Evolutionary conservation across 2,329 filamentous ascomycete genomes (phyloP).

Genomic region (Exserohilum turcica): DNA sequence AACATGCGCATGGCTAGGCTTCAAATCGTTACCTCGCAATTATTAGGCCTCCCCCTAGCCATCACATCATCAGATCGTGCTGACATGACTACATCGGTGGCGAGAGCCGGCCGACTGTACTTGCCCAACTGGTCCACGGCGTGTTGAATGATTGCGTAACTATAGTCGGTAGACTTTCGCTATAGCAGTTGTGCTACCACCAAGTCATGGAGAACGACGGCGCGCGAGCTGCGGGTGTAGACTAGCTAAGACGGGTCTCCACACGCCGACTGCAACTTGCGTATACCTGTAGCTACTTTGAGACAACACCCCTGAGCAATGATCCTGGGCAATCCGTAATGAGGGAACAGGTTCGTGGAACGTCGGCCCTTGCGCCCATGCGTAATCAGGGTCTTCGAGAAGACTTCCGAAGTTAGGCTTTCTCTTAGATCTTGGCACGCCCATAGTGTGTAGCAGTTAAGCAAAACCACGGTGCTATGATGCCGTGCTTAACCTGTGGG

Average conservation of each 20-base stretch:
- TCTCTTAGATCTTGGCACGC: conserved; percentile 16
- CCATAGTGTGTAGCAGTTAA: conserved; percentile 21
- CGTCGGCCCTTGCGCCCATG: conserved; percentile 32
- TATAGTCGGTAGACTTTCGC: conserved; percentile 18
- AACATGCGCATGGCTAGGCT: background rate
- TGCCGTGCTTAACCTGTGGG: conserved; percentile 24
- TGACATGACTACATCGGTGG: conserved; percentile 4
- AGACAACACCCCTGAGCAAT: background rate
- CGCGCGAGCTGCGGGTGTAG: conserved; percentile 19
- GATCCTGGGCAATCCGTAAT: conserved; percentile 24
- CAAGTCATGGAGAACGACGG: conserved; percentile 19
- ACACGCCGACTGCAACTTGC: conserved; percentile 8
- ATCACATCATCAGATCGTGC: conserved; percentile 1
- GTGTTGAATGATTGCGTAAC: conserved; percentile 4
- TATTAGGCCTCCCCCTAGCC: background rate
- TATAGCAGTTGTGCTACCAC: conserved; percentile 17
- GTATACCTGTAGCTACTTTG: conserved; percentile 1
- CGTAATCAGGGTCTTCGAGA: conserved; percentile 32
- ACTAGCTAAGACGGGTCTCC: conserved; percentile 25
- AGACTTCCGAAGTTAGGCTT: conserved; percentile 28
- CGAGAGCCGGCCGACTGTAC: background rate
- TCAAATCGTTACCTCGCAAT: background rate
- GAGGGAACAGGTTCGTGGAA: conserved; percentile 34
- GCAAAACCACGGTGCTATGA: conserved; percentile 21
- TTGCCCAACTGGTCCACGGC: conserved; percentile 1